These are phyloP conservation scores for Euphorbia pulcherrima DNA, from an alignment of 345 rosid genomes.

Conservation along the genomic window DNA sequence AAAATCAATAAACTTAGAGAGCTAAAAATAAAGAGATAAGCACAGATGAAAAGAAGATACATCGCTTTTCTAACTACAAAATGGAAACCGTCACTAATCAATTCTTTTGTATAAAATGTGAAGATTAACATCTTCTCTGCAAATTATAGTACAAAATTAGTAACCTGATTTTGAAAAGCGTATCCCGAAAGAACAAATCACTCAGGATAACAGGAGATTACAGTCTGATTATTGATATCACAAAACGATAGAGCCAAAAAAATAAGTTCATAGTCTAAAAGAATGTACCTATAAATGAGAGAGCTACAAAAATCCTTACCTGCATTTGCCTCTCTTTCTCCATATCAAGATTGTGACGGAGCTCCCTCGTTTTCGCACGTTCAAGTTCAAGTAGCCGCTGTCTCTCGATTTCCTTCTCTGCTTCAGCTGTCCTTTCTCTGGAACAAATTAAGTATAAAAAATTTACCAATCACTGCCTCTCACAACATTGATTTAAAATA, in stretches of 20 bases:
- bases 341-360: constrained; percentile 69
- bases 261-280: neutral
- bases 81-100: no score
- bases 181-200: neutral
- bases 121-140: no score
- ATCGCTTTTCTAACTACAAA: no score
- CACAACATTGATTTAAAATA: constrained; percentile 1
- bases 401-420: constrained; percentile 76
- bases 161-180: no score
- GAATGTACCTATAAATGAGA: neutral
- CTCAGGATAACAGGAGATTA: neutral
- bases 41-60: no score
- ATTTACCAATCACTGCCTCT: constrained; percentile 11
- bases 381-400: constrained; percentile 65
- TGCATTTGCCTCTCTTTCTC: constrained; percentile 82
- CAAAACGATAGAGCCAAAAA: neutral
- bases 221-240: neutral
- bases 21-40: no score
- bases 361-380: constrained; percentile 69
- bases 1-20: no score
- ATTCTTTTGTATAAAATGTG: no score
- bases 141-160: no score
- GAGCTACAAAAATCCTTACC: constrained; percentile 34
- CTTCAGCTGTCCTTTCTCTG: constrained; percentile 68
- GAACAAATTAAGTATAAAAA: constrained; percentile 8